These are phyloP conservation scores for Moesziomyces antarcticus DNA, from an alignment of 1,284 basidiomycete genomes.

Conservation along the genomic window DNA sequence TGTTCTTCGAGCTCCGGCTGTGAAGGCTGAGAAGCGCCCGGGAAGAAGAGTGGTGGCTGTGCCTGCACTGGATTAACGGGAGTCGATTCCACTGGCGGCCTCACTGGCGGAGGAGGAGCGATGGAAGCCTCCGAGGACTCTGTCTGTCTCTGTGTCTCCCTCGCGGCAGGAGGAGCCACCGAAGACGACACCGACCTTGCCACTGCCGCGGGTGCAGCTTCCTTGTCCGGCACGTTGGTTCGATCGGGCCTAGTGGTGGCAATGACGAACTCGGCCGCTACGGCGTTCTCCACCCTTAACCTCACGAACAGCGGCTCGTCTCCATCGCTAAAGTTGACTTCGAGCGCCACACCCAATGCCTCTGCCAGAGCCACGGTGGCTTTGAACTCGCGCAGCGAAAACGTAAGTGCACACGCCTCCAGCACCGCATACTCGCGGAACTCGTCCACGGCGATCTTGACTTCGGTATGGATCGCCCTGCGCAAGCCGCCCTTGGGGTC, in stretches of 20 bases:
- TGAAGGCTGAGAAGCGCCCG: conserved; percentile 17
- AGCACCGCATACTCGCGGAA: conserved; percentile 42
- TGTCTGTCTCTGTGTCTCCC: not conserved
- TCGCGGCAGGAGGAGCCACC: not conserved
- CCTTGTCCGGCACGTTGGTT: not conserved
- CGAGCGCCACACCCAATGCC: conserved; percentile 16
- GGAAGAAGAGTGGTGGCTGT: conserved; percentile 34
- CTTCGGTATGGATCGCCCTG: conserved; percentile 48
- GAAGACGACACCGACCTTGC: too few species aligned
- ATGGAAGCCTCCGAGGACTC: not conserved
- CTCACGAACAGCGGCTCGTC: conserved; percentile 56
- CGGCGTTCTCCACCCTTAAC: conserved; percentile 19
- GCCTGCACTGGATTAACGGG: not conserved
- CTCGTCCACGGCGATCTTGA: conserved; percentile 41
- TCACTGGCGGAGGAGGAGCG: not conserved
- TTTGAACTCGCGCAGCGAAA: conserved; percentile 56
- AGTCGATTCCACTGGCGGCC: conserved; percentile 10
- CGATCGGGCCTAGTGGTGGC: conserved; percentile 43
- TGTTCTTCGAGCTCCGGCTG: not conserved
- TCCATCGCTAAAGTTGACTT: conserved; percentile 50
- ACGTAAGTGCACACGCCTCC: conserved; percentile 32
- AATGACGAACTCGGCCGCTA: conserved; percentile 51
- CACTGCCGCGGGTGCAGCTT: not conserved
- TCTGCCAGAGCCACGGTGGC: conserved; percentile 51
- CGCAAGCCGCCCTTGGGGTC: conserved; percentile 8